Base-by-base conservation (phyloP, 257 asterid species). In the Petrea volubilis region DNA sequence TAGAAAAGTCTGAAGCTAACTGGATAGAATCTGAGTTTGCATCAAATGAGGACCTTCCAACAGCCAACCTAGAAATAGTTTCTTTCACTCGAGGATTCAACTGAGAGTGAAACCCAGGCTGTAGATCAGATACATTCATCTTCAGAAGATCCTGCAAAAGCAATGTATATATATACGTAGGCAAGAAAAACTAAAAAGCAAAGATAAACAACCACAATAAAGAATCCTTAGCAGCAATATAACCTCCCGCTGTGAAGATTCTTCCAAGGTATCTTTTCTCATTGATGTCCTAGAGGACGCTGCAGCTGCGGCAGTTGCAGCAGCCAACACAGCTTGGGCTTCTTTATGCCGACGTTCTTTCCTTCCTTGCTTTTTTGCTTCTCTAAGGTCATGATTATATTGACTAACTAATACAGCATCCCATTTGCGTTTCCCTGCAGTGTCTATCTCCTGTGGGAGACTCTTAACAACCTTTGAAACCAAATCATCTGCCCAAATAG, bases 231-330 rank as follows among this genome's bases (percentile, higher is more conserved):
- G 64, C 23, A 29, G 46, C 64, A 60, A 53, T 40, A 71, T 43
- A 64, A 95, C 98, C 96, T 91, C 91, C 62, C 63, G 84, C 38
- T 78, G 83, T 21, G 80, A 72, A 79, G 92, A 73, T 68, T 90
- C 98, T 71, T 90, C 98, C 27, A 82, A 71, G 64, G 81, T 20
- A 58, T 95, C 99, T 83, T 90, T 95, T 86, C 99, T 87, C 75
- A 83, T 60, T 50, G 99, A 86, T 43, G 61, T 72, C 85, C 99
- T 80, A 69, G 99, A 90, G 41, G 99, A 95, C 66, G 97, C 89
- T 24, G 98, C 99, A 63, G 96, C 99, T 25, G 98, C 99, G 58
- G 99, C 99, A 74, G 99, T 87, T 55, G 99, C 99, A 75, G 99
- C 99, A 46, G 97, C 97, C 85, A 95, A 76, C 31, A 92, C 87